Base-by-base conservation (phyloP, 2,329 filamentous ascomycete species). In the Coniochaeta prunicola region DNA sequence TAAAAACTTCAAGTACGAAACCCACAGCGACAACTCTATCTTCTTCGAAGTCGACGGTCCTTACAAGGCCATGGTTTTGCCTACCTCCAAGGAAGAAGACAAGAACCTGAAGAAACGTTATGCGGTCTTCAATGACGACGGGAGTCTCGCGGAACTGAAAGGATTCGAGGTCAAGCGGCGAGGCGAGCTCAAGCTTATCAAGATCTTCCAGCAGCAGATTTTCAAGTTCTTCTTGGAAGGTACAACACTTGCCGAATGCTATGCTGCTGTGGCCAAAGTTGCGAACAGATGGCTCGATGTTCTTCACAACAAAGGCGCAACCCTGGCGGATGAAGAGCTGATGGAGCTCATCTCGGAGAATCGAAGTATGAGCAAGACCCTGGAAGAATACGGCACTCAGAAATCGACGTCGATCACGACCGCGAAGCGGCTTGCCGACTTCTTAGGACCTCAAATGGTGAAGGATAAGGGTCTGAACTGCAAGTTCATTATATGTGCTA, bases 291-390 rank as follows among this genome's bases (percentile, higher is more conserved):
- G 94, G 94, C 80, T 99, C 4, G 96, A 99, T 72, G 94, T 99
- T 2, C 77, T 99, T 33, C 85, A 97, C 69, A 90, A 85, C 67
- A 92, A 91, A 64, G 94, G 96, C 17, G 82, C 88, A 3, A 97
- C 92, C 1, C 78, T 99, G 15, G 92, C 93, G 0, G 93, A 99
- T 65, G 93, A 97, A 70, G 94, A 99, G 70, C 83, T 99, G 42
- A 97, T 99, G 73, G 93, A 99, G 68, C 87, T 99, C n/a, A 99
- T 99, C 85, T 97, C 92, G 56, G 94, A 99, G 73, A 99, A 99
- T 76, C 88, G 96, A 77, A 97, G 86, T 77, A 99, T 99, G 94
- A 83, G 87, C 19, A 99, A 99, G 76, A 96, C 94, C 0, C 78
- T 99, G 1, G 93, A 97, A 65, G 96, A 99, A 74, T 99, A 99